A percentile compares a stretch with the other conserved stretches of the same genome.
Evolutionary conservation across 2,329 filamentous ascomycete genomes (phyloP).

Genomic region (Apiospora pterosperma): DNA sequence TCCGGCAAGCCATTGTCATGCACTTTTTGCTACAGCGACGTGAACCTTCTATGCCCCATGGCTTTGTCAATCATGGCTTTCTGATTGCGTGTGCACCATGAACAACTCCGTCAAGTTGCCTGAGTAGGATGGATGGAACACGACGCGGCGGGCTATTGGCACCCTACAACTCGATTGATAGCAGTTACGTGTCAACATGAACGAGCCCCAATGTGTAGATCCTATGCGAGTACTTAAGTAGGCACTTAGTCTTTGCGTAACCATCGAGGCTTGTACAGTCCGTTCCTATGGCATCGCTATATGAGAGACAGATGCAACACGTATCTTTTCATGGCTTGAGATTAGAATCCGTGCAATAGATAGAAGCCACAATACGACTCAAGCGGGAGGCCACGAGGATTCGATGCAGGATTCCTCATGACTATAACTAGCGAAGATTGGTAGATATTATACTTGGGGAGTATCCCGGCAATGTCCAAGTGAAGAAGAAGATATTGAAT

Average conservation of each 20-base stretch:
- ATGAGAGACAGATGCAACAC: background rate
- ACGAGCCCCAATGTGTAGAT: no score
- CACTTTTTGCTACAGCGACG: background rate
- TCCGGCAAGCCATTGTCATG: background rate
- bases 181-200: background rate
- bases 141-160: background rate
- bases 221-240: no score
- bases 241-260: no score
- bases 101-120: background rate
- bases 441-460: no score
- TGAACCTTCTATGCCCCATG: background rate
- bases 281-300: background rate
- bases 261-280: no score
- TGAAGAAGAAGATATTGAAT: no score
- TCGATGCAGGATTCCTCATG: background rate
- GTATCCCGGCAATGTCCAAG: no score
- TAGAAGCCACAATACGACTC: background rate
- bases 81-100: background rate
- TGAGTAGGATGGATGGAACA: background rate
- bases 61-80: background rate
- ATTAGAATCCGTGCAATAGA: background rate
- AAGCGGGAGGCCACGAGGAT: background rate
- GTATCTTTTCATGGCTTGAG: background rate
- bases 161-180: background rate
- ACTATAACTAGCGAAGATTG: no score